These are phyloP conservation scores for Geoglossum cookeanum DNA, from an alignment of 2,329 filamentous ascomycete genomes.

Conservation along the genomic window DNA sequence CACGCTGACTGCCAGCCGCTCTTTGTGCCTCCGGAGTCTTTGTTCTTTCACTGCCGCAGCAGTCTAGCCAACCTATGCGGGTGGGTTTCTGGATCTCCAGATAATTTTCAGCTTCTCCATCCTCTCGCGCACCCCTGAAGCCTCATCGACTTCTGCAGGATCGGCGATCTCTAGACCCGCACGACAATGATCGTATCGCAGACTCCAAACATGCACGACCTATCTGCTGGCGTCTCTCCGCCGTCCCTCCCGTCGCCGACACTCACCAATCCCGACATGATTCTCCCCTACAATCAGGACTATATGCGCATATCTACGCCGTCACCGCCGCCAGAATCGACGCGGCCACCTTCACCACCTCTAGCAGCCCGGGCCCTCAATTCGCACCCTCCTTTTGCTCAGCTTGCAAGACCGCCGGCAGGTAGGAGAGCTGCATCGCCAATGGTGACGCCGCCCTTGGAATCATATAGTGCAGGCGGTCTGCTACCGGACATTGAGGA, in stretches of 20 bases:
- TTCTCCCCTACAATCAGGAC: conserved; percentile 55
- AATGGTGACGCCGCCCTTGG: conserved; percentile 15
- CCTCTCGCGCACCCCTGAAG: background rate
- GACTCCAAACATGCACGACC: background rate
- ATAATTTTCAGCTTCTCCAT: background rate
- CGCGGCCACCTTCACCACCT: conserved; percentile 29
- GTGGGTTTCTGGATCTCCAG: background rate
- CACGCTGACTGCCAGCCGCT: background rate
- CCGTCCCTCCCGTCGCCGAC: conserved; percentile 55
- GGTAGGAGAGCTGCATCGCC: conserved; percentile 23
- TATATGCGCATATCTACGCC: conserved; percentile 27
- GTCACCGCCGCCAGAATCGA: conserved; percentile 32
- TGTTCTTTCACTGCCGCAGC: background rate
- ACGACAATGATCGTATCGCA: background rate
- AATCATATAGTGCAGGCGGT: conserved; percentile 4
- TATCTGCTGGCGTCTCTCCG: background rate
- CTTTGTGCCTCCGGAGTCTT: background rate
- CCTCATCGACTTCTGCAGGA: background rate
- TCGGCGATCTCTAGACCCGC: background rate
- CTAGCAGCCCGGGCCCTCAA: conserved; percentile 21
- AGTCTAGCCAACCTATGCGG: background rate
- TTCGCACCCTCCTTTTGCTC: conserved; percentile 10
- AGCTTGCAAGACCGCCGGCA: conserved; percentile 24
- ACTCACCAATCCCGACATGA: conserved; percentile 86
- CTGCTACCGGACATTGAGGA: conserved; percentile 1